phyloP scores from a whole-genome alignment of 495 filamentous ascomycete genomes.

The Letharia lupina region DNA sequence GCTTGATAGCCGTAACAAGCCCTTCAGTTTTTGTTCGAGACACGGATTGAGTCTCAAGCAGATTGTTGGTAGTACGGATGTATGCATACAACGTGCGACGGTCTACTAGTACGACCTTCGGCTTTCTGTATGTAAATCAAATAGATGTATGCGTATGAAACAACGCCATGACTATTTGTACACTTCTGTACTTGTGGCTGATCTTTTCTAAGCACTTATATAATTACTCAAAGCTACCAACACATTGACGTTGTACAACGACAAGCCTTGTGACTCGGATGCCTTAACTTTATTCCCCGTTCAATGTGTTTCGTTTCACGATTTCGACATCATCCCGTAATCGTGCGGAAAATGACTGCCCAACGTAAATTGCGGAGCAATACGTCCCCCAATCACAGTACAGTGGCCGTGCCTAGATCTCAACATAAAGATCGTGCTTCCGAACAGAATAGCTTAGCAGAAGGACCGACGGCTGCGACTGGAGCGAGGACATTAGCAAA shows the following conservation, averaged over 20 bases:
- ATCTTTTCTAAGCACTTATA: neutral
- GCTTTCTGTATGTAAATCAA: neutral
- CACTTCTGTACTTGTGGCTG: neutral
- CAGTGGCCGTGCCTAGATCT: neutral
- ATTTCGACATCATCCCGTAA: neutral
- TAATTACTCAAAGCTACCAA: neutral
- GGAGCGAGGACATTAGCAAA: neutral
- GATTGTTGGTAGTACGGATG: too few species aligned
- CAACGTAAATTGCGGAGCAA: slow-evolving; percentile 10
- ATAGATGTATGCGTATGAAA: neutral
- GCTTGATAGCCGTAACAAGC: neutral
- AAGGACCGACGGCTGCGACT: neutral
- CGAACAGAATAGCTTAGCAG: neutral
- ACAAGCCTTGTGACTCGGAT: neutral
- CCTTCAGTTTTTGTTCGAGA: neutral
- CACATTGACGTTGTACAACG: neutral
- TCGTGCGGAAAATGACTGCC: slow-evolving; percentile 1
- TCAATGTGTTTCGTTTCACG: neutral
- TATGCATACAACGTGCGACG: neutral
- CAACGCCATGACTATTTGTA: neutral
- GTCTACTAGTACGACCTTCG: neutral
- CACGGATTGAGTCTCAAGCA: neutral
- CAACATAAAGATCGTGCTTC: neutral
- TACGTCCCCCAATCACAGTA: neutral
- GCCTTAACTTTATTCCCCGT: neutral